A percentile compares a stretch with the other conserved stretches of the same genome.
These are phyloP conservation scores for Sapria himalayana DNA, from an alignment of 345 rosid species.

Conservation along the genomic window DNA sequence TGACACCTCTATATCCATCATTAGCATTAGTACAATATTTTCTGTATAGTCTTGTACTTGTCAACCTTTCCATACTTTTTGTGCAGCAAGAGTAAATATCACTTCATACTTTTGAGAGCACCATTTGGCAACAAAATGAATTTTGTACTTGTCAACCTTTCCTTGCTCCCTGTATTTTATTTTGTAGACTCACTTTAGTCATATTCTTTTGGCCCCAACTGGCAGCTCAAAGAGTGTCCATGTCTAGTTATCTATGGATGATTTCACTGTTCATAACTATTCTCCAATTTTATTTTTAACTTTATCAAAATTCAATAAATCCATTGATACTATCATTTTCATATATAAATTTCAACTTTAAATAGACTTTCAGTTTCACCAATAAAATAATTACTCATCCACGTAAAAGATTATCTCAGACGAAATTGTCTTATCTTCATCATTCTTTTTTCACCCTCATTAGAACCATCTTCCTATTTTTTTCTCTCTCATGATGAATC, in stretches of 20 bases:
- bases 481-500: neutral
- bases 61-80: too few species aligned
- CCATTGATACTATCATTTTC: neutral
- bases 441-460: neutral
- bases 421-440: neutral
- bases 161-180: neutral
- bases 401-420: neutral
- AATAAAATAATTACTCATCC: neutral
- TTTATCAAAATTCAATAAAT: neutral
- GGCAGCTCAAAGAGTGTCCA: neutral
- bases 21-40: too few species aligned
- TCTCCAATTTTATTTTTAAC: neutral
- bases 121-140: neutral
- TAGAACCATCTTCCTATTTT: neutral
- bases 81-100: too few species aligned
- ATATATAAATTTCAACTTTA: too few species aligned
- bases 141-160: neutral
- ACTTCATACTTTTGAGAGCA: too few species aligned
- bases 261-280: too few species aligned
- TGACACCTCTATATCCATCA: too few species aligned
- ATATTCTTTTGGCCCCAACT: neutral
- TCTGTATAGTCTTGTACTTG: too few species aligned
- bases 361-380: too few species aligned
- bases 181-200: constrained; percentile 3
- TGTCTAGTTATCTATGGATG: neutral